Percentiles rank a stretch among this genome's conserved stretches.
phyloP scores from a whole-genome alignment of 352 stramenopile genomes.

The Elongisporangium prolatum region DNA sequence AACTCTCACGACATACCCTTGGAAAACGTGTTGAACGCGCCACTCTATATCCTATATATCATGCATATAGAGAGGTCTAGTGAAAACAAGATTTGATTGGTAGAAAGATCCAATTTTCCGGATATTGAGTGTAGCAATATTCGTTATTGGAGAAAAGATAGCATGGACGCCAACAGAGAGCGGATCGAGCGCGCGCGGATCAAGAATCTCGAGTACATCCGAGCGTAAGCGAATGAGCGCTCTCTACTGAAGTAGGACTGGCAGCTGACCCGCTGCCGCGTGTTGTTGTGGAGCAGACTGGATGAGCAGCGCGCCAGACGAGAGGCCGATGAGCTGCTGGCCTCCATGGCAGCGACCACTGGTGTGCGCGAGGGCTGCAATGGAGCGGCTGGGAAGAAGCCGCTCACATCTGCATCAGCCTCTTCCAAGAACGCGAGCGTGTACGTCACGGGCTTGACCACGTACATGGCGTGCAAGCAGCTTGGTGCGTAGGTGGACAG shows the following conservation, averaged over 20 bases:
- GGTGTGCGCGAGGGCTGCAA: not conserved
- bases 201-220: slow-evolving; percentile 79
- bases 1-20: no score
- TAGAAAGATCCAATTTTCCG: not conserved
- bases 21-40: no score
- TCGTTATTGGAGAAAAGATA: not conserved
- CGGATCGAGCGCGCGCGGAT: slow-evolving; percentile 57
- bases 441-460: slow-evolving; percentile 74
- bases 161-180: slow-evolving; percentile 45
- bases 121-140: not conserved
- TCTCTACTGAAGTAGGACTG: not conserved
- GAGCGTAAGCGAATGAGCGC: slow-evolving; percentile 14
- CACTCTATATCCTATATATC: no score
- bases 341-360: slow-evolving; percentile 11
- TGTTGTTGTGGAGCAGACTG: slow-evolving; percentile 20
- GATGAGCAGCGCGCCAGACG: slow-evolving; percentile 38
- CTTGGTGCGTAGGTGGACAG: slow-evolving; percentile 33
- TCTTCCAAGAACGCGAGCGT: slow-evolving; percentile 61
- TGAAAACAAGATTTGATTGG: no score
- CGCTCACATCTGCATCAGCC: not conserved
- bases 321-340: slow-evolving; percentile 41
- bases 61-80: no score
- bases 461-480: slow-evolving; percentile 80
- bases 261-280: not conserved
- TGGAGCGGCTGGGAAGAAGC: slow-evolving; percentile 6